These are phyloP conservation scores for Solidago caesia DNA, from an alignment of 129 eudicot species.

Conservation along the genomic window DNA sequence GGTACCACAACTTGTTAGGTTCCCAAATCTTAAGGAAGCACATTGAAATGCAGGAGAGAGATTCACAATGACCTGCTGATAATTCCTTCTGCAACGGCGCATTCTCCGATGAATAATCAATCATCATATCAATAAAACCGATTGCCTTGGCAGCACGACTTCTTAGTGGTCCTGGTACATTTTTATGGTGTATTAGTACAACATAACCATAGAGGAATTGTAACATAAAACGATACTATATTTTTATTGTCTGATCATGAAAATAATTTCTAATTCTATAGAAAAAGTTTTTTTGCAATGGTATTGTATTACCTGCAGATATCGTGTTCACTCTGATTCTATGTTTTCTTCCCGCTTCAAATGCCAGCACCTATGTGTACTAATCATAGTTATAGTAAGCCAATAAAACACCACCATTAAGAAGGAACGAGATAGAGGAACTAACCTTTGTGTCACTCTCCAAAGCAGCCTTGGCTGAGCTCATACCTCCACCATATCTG, in stretches of 20 bases:
- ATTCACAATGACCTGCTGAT: slow-evolving; percentile 8
- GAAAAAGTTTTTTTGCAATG: background rate
- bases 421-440: background rate
- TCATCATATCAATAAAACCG: slow-evolving; percentile 65
- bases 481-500: slow-evolving; percentile 98
- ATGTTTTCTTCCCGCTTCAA: slow-evolving; percentile 24
- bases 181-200: background rate
- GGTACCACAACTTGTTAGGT: background rate
- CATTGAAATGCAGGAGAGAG: background rate
- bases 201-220: background rate
- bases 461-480: slow-evolving; percentile 91
- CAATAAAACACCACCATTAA: background rate
- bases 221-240: background rate
- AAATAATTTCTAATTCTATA: background rate
- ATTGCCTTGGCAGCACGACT: slow-evolving; percentile 89
- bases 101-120: slow-evolving; percentile 53
- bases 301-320: slow-evolving; percentile 15
- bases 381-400: background rate
- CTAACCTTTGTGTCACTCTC: slow-evolving; percentile 86
- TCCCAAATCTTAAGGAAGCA: background rate
- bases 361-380: slow-evolving; percentile 7
- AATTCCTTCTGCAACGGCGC: slow-evolving; percentile 17
- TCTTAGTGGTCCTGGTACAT: slow-evolving; percentile 72
- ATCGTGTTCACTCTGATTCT: slow-evolving; percentile 21
- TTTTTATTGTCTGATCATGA: background rate